These are phyloP conservation scores for Atalantia buxifolia DNA, from an alignment of 345 rosid genomes.

Conservation along the genomic window DNA sequence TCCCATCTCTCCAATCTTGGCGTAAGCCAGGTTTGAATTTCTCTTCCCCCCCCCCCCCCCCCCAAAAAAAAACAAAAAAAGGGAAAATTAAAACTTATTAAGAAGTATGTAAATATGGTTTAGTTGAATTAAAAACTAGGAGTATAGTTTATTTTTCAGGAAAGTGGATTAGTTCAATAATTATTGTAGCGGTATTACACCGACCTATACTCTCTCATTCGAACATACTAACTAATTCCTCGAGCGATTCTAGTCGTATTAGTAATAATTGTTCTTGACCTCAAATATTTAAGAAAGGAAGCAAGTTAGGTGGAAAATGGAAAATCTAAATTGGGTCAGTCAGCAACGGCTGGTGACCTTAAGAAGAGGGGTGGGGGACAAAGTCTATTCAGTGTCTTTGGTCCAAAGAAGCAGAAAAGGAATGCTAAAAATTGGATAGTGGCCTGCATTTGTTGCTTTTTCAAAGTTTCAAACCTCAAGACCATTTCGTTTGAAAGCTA, in stretches of 20 bases:
- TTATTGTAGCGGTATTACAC: constrained; percentile 13
- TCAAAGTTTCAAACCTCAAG: constrained; percentile 1
- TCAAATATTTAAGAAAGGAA: not conserved
- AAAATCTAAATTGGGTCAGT: constrained; percentile 4
- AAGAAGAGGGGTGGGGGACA: not conserved
- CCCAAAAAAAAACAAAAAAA: too few relatives aligned
- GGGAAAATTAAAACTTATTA: not conserved
- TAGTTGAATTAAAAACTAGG: not conserved
- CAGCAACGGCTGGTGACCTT: constrained; percentile 13
- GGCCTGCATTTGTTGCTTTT: constrained; percentile 2
- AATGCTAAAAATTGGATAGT: not conserved
- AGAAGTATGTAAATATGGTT: not conserved
- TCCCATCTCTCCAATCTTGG: not conserved
- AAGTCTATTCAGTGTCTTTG: constrained; percentile 23
- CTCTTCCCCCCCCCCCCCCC: too few relatives aligned
- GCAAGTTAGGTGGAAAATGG: constrained; percentile 23
- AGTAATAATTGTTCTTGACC: not conserved
- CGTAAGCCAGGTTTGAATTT: too few relatives aligned
- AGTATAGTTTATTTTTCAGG: not conserved
- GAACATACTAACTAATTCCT: not conserved
- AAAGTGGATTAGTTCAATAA: constrained; percentile 13
- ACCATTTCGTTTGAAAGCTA: constrained; percentile 16
- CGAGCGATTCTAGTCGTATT: not conserved
- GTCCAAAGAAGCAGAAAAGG: not conserved
- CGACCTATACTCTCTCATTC: not conserved